Evolutionary conservation across 2,329 filamentous ascomycete species (phyloP), one percentile per base, ranked within the genome.

Genomic region (Tricladium varicosporioides): DNA sequence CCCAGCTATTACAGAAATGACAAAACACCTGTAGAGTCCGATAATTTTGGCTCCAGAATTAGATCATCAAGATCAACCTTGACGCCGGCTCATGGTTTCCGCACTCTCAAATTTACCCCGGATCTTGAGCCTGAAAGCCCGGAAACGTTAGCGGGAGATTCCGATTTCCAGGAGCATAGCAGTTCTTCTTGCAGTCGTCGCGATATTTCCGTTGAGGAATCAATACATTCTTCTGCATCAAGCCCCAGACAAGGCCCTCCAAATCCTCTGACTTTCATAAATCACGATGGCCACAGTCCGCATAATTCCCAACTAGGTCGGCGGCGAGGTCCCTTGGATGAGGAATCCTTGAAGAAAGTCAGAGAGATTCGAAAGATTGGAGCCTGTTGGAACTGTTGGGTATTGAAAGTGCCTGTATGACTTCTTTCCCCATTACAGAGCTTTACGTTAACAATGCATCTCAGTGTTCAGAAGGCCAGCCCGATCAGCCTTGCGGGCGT

Each of bases 321-420:
- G 10, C 58, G 63, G 15, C 59, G 56, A 54, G 61, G 63, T 7
- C 60, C 58, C 40, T 32, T 65, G 5, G 52, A 61, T 32, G 22
- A 61, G 5, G 51, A 49, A 8, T 58, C 52, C 10, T 42, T 60
- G 36, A 53, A 57, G 16, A 63, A 63, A 16, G 49, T 54, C 45
- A 61, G 60, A 57, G 58, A 62, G 16, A 48, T 62, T 11, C 53
- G 63, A n/a, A 65, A 51, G 33, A 16, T 63, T 16, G 61, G 63
- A 27, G 63, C 63, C 22, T 65, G 61, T 46, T 65, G 63, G 63
- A 63, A 63, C 48, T 65, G 63, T 43, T 65, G 63, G 61, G 60
- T 51, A 1, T 57, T 63, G 63, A 65, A 62, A 46, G 56, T 63
- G 10, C 61, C 63, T 2, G 63, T 62, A 11, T 57, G 60, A 51